Base-by-base conservation (phyloP, 176 grass and related monocot species). In the Rhipidocladum racemiflorum region DNA sequence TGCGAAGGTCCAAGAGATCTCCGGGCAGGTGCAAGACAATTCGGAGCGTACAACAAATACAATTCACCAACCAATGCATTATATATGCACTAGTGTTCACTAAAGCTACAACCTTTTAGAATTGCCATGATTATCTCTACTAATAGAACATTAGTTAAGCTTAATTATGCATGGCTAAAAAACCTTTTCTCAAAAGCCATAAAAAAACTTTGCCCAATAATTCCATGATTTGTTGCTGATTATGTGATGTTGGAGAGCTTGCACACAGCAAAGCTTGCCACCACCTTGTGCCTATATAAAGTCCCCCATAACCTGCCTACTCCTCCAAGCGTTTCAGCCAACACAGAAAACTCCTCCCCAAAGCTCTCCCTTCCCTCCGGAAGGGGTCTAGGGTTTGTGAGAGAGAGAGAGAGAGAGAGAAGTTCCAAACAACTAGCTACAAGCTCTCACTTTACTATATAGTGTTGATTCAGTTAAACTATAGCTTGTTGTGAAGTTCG, bases 271-370 rank as follows among this genome's bases (percentile, higher is more conserved):
- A 24, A 11, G 4, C 21, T n/a, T 80, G 54, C 18, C 43, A 27
- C 8, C 32, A 36, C 12, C 24, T 12, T 20, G n/a, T 36, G 43
- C 53, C 76, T 81, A 89, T 89, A 89, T 85, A 89, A 85, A 85
- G 24, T 9, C 43, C 23, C 28, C 20, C 17, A 53, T 48, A 9
- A 30, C 34, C 53, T 23, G 20, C 62, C 16, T 36, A 51, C 29
- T 24, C 12, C 29, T 81, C 43, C 87, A 85, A 81, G 87, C 75
- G 82, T 70, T 76, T 45, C 12, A 85, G 63, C 44, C 76, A 89
- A 70, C 87, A 75, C 50, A 69, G 28, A 40, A 39, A 66, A 35
- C 72, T 69, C 63, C 39, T 82, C 64, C 65, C 76, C 74, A 56
- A 62, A 54, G 55, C 70, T 76, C 70, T 85, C 76, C 87, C 76